Conservation (phyloP, 805 yeast species). For the Teunomyces stri region DNA sequence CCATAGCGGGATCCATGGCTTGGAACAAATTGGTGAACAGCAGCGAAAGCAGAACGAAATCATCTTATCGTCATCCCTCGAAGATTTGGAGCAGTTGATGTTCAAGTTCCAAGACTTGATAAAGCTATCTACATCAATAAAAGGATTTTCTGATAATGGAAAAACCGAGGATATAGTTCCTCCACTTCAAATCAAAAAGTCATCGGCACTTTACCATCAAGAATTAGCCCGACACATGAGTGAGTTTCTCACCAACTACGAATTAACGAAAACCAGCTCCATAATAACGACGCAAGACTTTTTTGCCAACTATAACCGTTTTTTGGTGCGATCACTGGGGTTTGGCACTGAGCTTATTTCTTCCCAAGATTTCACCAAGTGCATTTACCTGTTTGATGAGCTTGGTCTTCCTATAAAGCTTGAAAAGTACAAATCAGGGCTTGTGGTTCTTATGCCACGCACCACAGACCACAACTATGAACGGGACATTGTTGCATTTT, state of each 20-base stretch:
- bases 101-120: constrained; percentile 74
- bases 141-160: constrained; percentile 6
- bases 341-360: constrained; percentile 63
- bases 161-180: constrained; percentile 16
- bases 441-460: constrained; percentile 28
- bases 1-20: constrained; percentile 64
- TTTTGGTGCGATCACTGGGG: constrained; percentile 33
- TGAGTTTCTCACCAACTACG: constrained; percentile 52
- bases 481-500: constrained; percentile 22
- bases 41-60: constrained; percentile 57
- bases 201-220: constrained; percentile 44
- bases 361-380: constrained; percentile 62
- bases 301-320: constrained; percentile 42
- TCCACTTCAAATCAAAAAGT: constrained; percentile 35
- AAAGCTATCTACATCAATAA: constrained; percentile 49
- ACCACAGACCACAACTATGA: constrained; percentile 24
- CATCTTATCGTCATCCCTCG: constrained; percentile 65
- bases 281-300: constrained; percentile 42
- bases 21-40: constrained; percentile 56
- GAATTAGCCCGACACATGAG: constrained; percentile 79
- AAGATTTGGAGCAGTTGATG: constrained; percentile 74
- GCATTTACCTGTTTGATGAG: constrained; percentile 55
- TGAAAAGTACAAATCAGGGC: constrained; percentile 31
- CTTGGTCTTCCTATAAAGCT: constrained; percentile 57
- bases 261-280: constrained; percentile 29